These are phyloP conservation scores for Trametes gibbosa DNA, from an alignment of 768 basidiomycete genomes.

Conservation along the genomic window DNA sequence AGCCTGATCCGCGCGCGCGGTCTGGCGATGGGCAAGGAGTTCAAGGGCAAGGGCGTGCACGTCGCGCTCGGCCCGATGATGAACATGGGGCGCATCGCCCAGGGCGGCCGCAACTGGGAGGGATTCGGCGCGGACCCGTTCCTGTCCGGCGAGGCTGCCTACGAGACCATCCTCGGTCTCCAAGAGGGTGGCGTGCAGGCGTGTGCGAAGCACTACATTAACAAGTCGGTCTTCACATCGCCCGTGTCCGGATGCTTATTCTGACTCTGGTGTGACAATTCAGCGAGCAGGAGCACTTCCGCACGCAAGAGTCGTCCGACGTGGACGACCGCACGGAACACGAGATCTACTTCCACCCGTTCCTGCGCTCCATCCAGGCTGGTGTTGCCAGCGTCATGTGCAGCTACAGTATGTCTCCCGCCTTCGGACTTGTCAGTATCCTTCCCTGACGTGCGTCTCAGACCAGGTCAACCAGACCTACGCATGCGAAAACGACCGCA, in stretches of 20 bases:
- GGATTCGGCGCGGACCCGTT: conserved; percentile 93
- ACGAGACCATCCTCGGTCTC: conserved; percentile 81
- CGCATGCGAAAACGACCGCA: conserved; percentile 72
- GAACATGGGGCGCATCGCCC: conserved; percentile 78
- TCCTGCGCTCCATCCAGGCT: conserved; percentile 69
- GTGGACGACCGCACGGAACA: conserved; percentile 80
- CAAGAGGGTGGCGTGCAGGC: conserved; percentile 81
- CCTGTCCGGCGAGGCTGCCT: conserved; percentile 72
- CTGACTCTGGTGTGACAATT: background rate
- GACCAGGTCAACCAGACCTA: conserved; percentile 69
- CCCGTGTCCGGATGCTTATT: background rate
- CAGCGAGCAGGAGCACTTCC: conserved; percentile 68
- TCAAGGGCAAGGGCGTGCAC: conserved; percentile 80
- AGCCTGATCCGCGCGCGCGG: conserved; percentile 75
- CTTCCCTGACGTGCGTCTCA: conserved; percentile 25
- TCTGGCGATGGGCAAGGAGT: conserved; percentile 77
- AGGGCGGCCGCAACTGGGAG: conserved; percentile 91
- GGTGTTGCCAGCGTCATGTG: conserved; percentile 76
- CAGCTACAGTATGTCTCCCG: conserved; percentile 51
- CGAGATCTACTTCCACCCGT: conserved; percentile 71
- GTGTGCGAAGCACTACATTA: conserved; percentile 80
- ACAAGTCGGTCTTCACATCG: conserved; percentile 49
- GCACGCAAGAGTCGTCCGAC: conserved; percentile 56
- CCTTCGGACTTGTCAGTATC: background rate
- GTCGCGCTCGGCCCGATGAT: conserved; percentile 80